Conservation (phyloP, 805 yeast genomes). For the Suhomyces vadensis region DNA sequence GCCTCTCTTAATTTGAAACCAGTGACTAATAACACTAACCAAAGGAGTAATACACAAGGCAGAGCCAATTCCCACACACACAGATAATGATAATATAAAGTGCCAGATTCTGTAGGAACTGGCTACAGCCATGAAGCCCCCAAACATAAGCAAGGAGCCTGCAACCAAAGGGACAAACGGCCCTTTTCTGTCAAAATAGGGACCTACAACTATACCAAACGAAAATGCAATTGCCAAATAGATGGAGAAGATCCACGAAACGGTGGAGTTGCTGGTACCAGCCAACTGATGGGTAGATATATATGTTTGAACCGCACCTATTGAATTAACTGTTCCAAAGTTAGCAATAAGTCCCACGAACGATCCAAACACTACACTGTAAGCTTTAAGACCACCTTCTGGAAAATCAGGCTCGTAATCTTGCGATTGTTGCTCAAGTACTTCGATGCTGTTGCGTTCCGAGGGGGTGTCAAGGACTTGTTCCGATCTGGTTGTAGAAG, state of each 20-base stretch:
- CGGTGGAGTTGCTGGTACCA: slow-evolving; percentile 26
- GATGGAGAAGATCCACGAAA: slow-evolving; percentile 45
- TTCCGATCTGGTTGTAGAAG: neutral
- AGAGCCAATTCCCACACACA: slow-evolving; percentile 22
- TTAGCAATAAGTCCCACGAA: slow-evolving; percentile 47
- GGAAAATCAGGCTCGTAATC: slow-evolving; percentile 13
- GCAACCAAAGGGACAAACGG: slow-evolving; percentile 15
- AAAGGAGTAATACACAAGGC: slow-evolving; percentile 26
- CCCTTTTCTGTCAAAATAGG: slow-evolving; percentile 23
- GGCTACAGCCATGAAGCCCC: slow-evolving; percentile 22
- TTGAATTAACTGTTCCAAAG: slow-evolving; percentile 35
- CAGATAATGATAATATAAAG: slow-evolving; percentile 20
- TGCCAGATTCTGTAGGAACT: slow-evolving; percentile 19
- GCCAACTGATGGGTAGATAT: slow-evolving; percentile 38
- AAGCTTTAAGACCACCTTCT: slow-evolving; percentile 26
- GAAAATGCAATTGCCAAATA: slow-evolving; percentile 32
- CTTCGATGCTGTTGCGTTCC: neutral
- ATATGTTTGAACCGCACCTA: slow-evolving; percentile 43
- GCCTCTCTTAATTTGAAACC: slow-evolving; percentile 24
- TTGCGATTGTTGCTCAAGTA: neutral
- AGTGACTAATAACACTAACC: slow-evolving; percentile 22
- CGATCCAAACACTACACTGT: slow-evolving; percentile 27
- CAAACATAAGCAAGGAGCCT: slow-evolving; percentile 17
- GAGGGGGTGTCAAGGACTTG: neutral
- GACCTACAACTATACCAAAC: slow-evolving; percentile 24